Evolutionary conservation across 176 grass and related monocot genomes (phyloP).

Genomic region (Alloteropsis semialata): DNA sequence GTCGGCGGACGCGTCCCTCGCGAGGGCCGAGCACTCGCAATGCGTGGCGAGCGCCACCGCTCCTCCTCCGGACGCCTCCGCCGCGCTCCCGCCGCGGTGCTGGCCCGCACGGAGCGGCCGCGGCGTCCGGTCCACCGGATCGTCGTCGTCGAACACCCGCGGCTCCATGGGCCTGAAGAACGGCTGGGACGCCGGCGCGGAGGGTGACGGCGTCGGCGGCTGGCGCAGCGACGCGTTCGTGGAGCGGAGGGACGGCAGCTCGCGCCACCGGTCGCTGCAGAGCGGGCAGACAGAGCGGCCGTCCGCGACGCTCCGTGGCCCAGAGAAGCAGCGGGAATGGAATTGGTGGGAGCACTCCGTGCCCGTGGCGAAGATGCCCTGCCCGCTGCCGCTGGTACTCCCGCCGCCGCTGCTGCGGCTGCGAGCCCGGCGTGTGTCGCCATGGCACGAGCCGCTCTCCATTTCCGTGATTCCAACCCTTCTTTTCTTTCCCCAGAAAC

Average conservation of each 20-base stretch:
- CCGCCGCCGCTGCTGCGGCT: not conserved
- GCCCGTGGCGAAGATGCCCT: conserved; percentile 51
- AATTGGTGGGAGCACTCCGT: conserved; percentile 85
- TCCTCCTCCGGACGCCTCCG: not conserved
- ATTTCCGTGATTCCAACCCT: not conserved
- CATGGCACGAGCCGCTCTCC: conserved; percentile 49
- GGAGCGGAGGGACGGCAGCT: conserved; percentile 49
- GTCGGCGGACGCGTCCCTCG: conserved; percentile 27
- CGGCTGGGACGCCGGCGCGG: not conserved
- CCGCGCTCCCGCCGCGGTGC: not conserved
- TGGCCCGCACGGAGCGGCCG: not conserved
- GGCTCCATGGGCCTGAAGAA: conserved; percentile 50
- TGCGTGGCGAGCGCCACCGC: conserved; percentile 42
- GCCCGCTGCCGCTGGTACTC: not conserved
- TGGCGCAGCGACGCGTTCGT: conserved; percentile 9
- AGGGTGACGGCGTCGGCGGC: not conserved
- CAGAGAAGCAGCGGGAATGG: conserved; percentile 70
- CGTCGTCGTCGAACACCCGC: conserved; percentile 49
- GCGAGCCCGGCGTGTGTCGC: conserved; percentile 28
- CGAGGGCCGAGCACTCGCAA: conserved; percentile 49
- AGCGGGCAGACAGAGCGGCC: conserved; percentile 26
- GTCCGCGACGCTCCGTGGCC: conserved; percentile 49
- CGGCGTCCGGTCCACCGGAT: conserved; percentile 25
- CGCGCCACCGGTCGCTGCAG: conserved; percentile 61
- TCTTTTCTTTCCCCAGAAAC: not conserved